phyloP scores from a whole-genome alignment of 2,329 filamentous ascomycete genomes.

The Penicillium sp. region DNA sequence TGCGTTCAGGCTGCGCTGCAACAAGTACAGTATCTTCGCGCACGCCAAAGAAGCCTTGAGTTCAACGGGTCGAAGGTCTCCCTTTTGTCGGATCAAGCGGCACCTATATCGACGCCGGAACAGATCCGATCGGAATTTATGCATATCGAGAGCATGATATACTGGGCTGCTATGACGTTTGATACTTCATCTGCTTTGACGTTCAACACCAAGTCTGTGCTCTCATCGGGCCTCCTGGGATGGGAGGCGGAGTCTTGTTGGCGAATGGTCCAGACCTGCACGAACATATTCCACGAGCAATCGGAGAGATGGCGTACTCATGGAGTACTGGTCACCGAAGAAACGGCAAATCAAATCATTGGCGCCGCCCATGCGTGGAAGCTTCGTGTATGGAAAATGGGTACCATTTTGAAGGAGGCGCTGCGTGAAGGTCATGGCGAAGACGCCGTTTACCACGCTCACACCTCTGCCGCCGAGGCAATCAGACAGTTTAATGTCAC shows the following conservation, averaged over 20 bases:
- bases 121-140: slow-evolving; percentile 39
- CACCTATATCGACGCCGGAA: slow-evolving; percentile 27
- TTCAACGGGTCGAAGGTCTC: slow-evolving; percentile 47
- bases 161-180: slow-evolving; percentile 48
- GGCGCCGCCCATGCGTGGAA: slow-evolving; percentile 31
- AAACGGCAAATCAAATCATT: slow-evolving; percentile 33
- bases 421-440: slow-evolving; percentile 36
- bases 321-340: slow-evolving; percentile 29
- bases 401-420: slow-evolving; percentile 35
- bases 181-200: slow-evolving; percentile 48
- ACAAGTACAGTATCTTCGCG: slow-evolving; percentile 45
- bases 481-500: slow-evolving; percentile 32
- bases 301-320: slow-evolving; percentile 30
- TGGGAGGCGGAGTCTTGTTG: slow-evolving; percentile 30
- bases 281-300: slow-evolving; percentile 30
- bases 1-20: slow-evolving; percentile 48
- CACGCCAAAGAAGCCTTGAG: slow-evolving; percentile 43
- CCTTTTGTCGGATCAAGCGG: slow-evolving; percentile 21
- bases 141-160: slow-evolving; percentile 42
- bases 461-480: slow-evolving; percentile 28
- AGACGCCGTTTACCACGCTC: slow-evolving; percentile 28
- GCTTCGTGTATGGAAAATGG: slow-evolving; percentile 33
- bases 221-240: slow-evolving; percentile 43
- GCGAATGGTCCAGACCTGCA: slow-evolving; percentile 30
- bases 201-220: slow-evolving; percentile 43